phyloP scores from a whole-genome alignment of 768 basidiomycete genomes.

The Kockovaella imperatae region DNA sequence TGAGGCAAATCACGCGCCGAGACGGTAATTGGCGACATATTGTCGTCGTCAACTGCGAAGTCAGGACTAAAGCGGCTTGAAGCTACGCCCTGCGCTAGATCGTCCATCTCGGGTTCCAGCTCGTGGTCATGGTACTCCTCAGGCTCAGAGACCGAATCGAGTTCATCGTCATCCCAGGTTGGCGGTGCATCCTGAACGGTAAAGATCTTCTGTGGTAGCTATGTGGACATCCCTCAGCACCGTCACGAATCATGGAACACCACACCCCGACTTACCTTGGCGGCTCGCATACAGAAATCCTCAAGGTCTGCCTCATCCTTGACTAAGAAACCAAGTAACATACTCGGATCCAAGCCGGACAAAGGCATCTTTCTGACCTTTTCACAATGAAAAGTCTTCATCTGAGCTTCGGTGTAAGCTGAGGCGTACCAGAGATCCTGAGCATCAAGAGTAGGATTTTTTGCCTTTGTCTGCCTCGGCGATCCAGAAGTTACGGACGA shows the following conservation, averaged over 20 bases:
- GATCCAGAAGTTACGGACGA: constrained; percentile 28
- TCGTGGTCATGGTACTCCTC: constrained; percentile 51
- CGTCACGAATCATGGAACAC: background rate
- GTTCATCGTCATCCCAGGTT: constrained; percentile 59
- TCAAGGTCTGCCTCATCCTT: constrained; percentile 75
- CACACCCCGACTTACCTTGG: constrained; percentile 55
- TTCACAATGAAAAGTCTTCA: constrained; percentile 94
- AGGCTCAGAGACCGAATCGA: constrained; percentile 75
- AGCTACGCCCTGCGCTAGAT: too few species aligned
- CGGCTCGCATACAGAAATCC: constrained; percentile 65
- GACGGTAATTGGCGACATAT: too few species aligned
- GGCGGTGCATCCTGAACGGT: constrained; percentile 82
- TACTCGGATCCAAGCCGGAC: constrained; percentile 84
- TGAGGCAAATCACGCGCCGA: too few species aligned
- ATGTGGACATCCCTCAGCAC: background rate
- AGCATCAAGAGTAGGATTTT: constrained; percentile 24
- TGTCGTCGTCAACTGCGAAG: too few species aligned
- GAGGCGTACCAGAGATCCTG: constrained; percentile 52
- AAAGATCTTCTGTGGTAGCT: constrained; percentile 64
- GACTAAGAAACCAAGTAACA: constrained; percentile 89
- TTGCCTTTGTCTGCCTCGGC: constrained; percentile 44
- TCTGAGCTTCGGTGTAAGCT: constrained; percentile 64
- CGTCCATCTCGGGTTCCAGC: background rate
- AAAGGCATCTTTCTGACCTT: constrained; percentile 90
- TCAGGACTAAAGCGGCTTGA: too few species aligned